These are phyloP conservation scores for Mycena citricolor DNA, from an alignment of 1,284 basidiomycete species.

Conservation along the genomic window DNA sequence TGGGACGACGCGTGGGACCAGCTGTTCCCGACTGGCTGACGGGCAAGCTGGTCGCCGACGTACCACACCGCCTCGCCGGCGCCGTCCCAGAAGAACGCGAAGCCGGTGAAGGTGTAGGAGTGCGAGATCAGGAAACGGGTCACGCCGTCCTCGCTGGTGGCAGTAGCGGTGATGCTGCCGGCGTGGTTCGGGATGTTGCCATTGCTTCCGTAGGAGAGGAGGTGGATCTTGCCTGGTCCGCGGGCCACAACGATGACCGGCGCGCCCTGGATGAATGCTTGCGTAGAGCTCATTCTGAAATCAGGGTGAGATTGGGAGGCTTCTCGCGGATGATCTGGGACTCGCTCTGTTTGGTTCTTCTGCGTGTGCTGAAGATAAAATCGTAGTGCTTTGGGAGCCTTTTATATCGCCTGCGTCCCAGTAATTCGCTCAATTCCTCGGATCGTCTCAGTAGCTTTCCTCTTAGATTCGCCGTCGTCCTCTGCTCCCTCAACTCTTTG, in stretches of 20 bases:
- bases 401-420: too few relatives aligned
- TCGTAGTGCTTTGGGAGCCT: too few relatives aligned
- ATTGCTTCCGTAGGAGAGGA: constrained; percentile 9
- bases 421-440: too few relatives aligned
- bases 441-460: too few relatives aligned
- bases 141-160: background rate
- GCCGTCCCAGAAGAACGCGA: constrained; percentile 8
- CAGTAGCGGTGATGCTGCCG: constrained; percentile 1
- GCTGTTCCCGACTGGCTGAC: constrained; percentile 4
- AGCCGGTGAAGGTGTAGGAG: constrained; percentile 4
- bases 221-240: constrained; percentile 7
- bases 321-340: too few relatives aligned
- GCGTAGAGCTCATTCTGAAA: too few relatives aligned
- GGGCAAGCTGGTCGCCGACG: background rate
- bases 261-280: background rate
- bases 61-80: background rate
- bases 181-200: background rate
- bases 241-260: constrained; percentile 2
- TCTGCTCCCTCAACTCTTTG: too few relatives aligned
- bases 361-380: too few relatives aligned
- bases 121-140: constrained; percentile 6
- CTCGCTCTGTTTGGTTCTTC: too few relatives aligned
- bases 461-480: too few relatives aligned
- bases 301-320: too few relatives aligned
- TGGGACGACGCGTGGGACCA: background rate